Evolutionary conservation across 495 filamentous ascomycete species (phyloP), one percentile per base, ranked within the genome.

Genomic region (Amniculicola lignicola): DNA sequence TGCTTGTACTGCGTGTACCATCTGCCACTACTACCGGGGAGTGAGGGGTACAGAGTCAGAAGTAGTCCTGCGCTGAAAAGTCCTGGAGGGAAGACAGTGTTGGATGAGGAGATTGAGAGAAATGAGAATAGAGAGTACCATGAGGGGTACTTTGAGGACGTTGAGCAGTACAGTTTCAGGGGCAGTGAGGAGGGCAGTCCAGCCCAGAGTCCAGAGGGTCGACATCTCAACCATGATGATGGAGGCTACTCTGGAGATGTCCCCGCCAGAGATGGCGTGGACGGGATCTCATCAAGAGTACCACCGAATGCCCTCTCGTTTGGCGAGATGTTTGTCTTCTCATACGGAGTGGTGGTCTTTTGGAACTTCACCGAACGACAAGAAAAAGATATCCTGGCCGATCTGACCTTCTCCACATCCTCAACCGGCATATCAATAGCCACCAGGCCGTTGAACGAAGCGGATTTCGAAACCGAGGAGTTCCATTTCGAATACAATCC

Each of bases 401-500:
- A 99, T 69, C 73, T 99, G 41, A 94, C 90, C 7, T 99, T 99
- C 73, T 86, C 89, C 2, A 84, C 86, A 57, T 70, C 68, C 37
- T 57, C 72, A 21, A 70, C 66, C 10, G 70, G 67, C 14, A 67
- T 84, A 7, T 74, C 82, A 3, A 70, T 94, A 9, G 82, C 83
- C 18, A 87, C 81, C 2, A 78, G 86, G 37, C 84, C 89, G 3
- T 77, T 89, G 16, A 77, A 82, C 54, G 87, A 91, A 70, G 82
- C 84, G 51, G 92, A 99, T 63, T 95, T 95, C 64, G 93, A 99
- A 74, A 97, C 89, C 2, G 93, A 99, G 64, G 92, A 97, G 65
- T 96, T 99, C 67, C 94, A 99, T 71, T 96, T 99, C 71, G 90
- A 97, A 66, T 99, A 99, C 71, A 91, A 86, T 54, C 80, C 82